These are phyloP conservation scores for Filosporella fistucella DNA, from an alignment of 495 filamentous ascomycete genomes.

Conservation along the genomic window DNA sequence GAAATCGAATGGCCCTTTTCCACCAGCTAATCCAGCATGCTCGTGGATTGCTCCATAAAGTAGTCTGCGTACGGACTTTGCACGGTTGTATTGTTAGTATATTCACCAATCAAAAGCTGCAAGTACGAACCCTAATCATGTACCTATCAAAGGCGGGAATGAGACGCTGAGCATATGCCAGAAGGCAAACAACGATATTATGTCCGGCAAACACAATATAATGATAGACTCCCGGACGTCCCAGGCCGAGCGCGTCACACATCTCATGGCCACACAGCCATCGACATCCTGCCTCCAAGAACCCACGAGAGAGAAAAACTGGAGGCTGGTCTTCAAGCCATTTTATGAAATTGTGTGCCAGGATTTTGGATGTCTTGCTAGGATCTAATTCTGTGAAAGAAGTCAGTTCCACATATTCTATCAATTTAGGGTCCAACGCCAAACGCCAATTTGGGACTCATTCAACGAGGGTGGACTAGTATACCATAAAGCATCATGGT, in stretches of 20 bases:
- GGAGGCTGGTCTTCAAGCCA: slow-evolving; percentile 58
- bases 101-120: not conserved
- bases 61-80: not conserved
- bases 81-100: not conserved
- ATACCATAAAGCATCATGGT: slow-evolving; percentile 48
- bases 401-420: too few relatives aligned
- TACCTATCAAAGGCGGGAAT: not conserved
- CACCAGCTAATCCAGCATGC: not conserved
- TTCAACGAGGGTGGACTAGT: too few relatives aligned
- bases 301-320: slow-evolving; percentile 51
- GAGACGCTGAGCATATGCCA: not conserved
- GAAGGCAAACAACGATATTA: slow-evolving; percentile 34
- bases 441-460: too few relatives aligned
- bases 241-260: slow-evolving; percentile 53
- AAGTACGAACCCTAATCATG: not conserved
- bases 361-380: slow-evolving; percentile 48
- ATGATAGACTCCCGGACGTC: slow-evolving; percentile 48
- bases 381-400: slow-evolving; percentile 68
- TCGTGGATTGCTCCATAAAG: not conserved
- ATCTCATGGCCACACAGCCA: slow-evolving; percentile 64
- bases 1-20: slow-evolving; percentile 3
- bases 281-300: slow-evolving; percentile 58
- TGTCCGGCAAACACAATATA: slow-evolving; percentile 58
- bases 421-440: too few relatives aligned
- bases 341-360: slow-evolving; percentile 70